phyloP scores from a whole-genome alignment of 202 grass and related monocot genomes.

The Alloteropsis angusta region DNA sequence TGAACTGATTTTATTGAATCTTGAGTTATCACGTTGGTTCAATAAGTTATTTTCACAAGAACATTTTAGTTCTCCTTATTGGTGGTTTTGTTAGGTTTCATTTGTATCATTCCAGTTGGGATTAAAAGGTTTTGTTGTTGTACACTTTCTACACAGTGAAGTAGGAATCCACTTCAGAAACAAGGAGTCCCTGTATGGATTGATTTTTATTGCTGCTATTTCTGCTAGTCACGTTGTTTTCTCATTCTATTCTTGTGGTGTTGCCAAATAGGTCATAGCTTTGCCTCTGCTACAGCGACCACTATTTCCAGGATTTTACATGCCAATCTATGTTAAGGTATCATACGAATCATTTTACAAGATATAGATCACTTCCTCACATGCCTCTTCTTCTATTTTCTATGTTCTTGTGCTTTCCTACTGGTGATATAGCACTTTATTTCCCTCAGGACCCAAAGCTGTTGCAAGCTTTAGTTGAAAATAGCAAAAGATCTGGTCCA shows the following conservation, averaged over 20 bases:
- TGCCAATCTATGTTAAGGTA: constrained; percentile 61
- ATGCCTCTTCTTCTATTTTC: background rate
- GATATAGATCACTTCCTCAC: background rate
- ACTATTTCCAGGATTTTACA: constrained; percentile 64
- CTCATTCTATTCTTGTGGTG: constrained; percentile 12
- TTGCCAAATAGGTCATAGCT: constrained; percentile 50
- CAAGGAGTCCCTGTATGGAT: background rate
- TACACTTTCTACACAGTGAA: background rate
- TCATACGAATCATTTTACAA: background rate
- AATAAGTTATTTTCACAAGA: background rate
- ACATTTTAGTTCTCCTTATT: background rate
- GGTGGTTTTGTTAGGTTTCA: background rate
- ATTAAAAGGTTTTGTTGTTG: background rate
- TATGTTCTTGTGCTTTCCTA: constrained; percentile 7
- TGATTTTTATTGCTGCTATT: background rate
- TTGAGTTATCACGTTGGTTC: background rate
- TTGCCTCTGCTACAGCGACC: constrained; percentile 59
- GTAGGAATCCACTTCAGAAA: background rate
- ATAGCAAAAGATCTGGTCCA: constrained; percentile 55
- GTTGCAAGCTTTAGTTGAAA: constrained; percentile 69
- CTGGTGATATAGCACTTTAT: constrained; percentile 1
- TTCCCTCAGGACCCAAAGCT: constrained; percentile 63
- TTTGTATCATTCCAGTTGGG: background rate
- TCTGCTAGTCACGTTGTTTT: constrained; percentile 4
- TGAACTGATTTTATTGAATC: background rate